Evolutionary conservation across 495 filamentous ascomycete genomes (phyloP).

Genomic region (Neurospora africana): DNA sequence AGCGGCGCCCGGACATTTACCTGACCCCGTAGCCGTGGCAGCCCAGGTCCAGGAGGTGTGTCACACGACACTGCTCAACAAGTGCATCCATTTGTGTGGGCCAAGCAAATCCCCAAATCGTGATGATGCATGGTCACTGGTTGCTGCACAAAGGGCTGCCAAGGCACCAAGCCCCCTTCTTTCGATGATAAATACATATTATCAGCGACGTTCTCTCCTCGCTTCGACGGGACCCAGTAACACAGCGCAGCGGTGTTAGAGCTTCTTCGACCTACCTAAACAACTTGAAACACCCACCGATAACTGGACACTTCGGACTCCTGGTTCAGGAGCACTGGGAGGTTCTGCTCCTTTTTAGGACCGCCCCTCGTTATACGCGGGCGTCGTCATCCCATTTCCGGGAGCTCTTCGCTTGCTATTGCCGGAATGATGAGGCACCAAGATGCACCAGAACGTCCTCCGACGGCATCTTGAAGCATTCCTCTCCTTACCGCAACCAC

Average conservation of each 20-base stretch:
- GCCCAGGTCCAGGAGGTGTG: too few relatives aligned
- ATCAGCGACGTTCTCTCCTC: background rate
- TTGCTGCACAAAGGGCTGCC: background rate
- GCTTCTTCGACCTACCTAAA: background rate
- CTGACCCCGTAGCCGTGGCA: background rate
- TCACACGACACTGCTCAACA: background rate
- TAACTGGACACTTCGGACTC: background rate
- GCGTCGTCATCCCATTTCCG: background rate
- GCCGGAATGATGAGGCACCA: background rate
- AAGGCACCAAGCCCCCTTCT: background rate
- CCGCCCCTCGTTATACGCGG: background rate
- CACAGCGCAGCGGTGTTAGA: background rate
- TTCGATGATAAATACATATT: background rate
- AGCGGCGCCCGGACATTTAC: background rate
- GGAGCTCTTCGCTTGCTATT: background rate
- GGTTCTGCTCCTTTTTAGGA: background rate
- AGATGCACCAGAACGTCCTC: background rate
- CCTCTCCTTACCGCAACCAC: background rate
- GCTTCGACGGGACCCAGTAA: background rate
- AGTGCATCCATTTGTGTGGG: background rate
- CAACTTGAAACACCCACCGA: background rate
- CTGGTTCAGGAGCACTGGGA: background rate
- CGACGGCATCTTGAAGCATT: background rate
- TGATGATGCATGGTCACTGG: background rate
- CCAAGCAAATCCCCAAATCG: background rate